Evolutionary conservation across 73 alveolate species (phyloP), one percentile per base, ranked within the genome.

Genomic region (Durusdinium trenchii): DNA sequence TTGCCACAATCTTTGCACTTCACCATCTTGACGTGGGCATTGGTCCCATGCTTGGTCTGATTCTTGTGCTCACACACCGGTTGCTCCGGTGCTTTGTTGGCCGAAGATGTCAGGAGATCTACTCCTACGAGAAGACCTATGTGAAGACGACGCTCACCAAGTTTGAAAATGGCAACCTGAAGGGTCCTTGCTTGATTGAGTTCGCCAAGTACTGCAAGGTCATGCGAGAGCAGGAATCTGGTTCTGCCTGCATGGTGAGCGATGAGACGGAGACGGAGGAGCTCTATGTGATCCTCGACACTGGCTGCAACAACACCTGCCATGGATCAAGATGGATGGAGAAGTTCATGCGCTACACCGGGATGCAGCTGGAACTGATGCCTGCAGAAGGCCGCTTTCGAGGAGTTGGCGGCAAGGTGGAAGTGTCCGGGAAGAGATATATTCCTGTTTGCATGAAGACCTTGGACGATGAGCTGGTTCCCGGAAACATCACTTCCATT

Each of bases 221-320:
- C 3, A 28, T 28, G 38, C 20, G 26, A 26, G 71, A 57, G 26
- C 71, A 35, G 43, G 10, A 83, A n/a, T 12, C 14, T 26, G 16
- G 42, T 40, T 38, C 43, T 38, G 89, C 23, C 89, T 43, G 43
- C 64, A 43, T 78, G 89, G n/a, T n/a, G n/a, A n/a, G n/a, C n/a
- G n/a, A n/a, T n/a, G n/a, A n/a, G n/a, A n/a, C n/a, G n/a, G n/a
- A 28, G 75, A n/a, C 20, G 9, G 3, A 1, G 3, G 3, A 3
- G 38, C 9, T 75, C 7, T 9, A 43, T 16, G 95, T 84, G 3
- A 67, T 87, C 30, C 0, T 87, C 3, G 95, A 87, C 69, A 87
- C 95, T 2, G 95, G 95, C 0, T 87, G 95, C 69, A 87, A 87
- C 85, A 69, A 87, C 43, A 87, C 95, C 6, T 87, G 95, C 40